Evolutionary conservation across 805 yeast genomes (phyloP), one percentile per base, ranked within the genome.

Genomic region (Henningerozyma blattae): DNA sequence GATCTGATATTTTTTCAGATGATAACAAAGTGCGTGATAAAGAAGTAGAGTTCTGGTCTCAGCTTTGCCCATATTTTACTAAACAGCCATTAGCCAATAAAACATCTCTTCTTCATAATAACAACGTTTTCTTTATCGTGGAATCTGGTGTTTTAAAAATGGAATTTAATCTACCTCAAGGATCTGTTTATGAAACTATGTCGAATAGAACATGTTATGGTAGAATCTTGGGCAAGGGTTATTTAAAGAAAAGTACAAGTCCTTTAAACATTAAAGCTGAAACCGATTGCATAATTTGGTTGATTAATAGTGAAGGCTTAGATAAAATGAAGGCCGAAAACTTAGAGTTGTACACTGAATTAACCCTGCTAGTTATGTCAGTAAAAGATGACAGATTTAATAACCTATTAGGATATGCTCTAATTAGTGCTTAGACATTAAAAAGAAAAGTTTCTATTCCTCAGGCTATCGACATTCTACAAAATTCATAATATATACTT

Each of bases 321-420:
- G 51, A 56, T 2, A 61, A 57, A 30, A 52, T 85, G 46, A 58
- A 64, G 45, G 42, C 55, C 12, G 65, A 69, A 16, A 75, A 83
- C 19, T 51, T 56, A 4, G 69, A 62, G 22, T 51, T 81, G 8
- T 80, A 72, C 43, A 68, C 72, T 27, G 94, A 86, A 49, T 56
- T 86, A 27, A 53, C 75, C 31, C 60, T 65, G 30, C 70, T 85
- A 22, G 72, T 77, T 20, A 60, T 79, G 41, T 68, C 73, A 31
- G 58, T 86, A 34, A 64, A 75, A 24, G 75, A 77, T 37, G 85
- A 74, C 46, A 62, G 95, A 42, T 78, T 79, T 45, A 83, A 76
- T 39, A 72, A 82, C 18, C 62, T 85, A 43, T 70, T 89, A 3
- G 84, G 91, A 3, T 83, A 81, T 50, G 68, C 86, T 17, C 62